Conservation (phyloP, 371 early-diverging fungal species). For the Phascolomyces articulosus region DNA sequence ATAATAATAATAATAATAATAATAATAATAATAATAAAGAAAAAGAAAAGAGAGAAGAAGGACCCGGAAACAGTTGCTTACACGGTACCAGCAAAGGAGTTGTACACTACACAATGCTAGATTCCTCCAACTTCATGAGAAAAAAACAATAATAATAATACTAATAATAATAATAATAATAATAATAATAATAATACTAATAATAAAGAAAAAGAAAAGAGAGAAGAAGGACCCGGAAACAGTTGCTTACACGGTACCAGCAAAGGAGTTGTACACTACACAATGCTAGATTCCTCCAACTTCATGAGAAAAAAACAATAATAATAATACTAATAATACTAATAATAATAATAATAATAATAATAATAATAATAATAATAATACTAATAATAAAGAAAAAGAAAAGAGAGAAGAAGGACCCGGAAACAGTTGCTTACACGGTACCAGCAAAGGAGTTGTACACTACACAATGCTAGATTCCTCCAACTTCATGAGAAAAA, state of each 20-base stretch:
- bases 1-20: no score
- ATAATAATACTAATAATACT: neutral
- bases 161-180: no score
- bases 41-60: neutral
- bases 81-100: neutral
- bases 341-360: no score
- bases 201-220: neutral
- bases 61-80: neutral
- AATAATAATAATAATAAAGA: no score
- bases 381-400: no score
- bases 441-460: neutral
- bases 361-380: no score
- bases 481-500: neutral
- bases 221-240: neutral
- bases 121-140: neutral
- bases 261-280: neutral
- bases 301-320: neutral
- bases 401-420: neutral
- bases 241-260: neutral
- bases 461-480: constrained; percentile 1
- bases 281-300: neutral
- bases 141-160: no score
- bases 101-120: neutral
- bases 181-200: neutral
- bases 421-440: neutral